These are phyloP conservation scores for Kodamaea leandrae DNA, from an alignment of 805 yeast species.

Conservation along the genomic window DNA sequence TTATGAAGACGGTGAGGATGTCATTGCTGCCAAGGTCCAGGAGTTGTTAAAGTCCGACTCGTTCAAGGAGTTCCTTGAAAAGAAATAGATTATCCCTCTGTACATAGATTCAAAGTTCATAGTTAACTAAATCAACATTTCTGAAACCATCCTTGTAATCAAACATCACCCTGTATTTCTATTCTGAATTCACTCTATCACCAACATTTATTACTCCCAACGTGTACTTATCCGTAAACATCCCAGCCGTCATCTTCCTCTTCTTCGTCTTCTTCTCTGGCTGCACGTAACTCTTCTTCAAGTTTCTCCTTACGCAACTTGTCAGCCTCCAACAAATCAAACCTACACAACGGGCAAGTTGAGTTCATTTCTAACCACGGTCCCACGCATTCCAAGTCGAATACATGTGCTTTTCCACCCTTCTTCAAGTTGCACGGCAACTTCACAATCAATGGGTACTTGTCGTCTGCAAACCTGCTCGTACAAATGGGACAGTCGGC, in stretches of 20 bases:
- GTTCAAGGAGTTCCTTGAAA: constrained; percentile 40
- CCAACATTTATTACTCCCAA: no score
- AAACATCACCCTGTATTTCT: neutral
- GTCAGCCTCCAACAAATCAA: constrained; percentile 51
- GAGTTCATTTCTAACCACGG: constrained; percentile 79
- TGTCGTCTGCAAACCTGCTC: constrained; percentile 63
- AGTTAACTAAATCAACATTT: no score
- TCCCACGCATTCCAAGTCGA: constrained; percentile 85
- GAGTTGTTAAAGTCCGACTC: constrained; percentile 69
- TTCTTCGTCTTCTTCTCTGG: constrained; percentile 49
- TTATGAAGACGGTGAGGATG: constrained; percentile 35
- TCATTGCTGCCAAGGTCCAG: constrained; percentile 63
- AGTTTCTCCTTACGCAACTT: constrained; percentile 28
- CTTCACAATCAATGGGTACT: constrained; percentile 74
- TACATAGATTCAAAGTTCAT: constrained; percentile 5
- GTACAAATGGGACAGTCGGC: constrained; percentile 88
- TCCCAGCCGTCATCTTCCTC: constrained; percentile 72
- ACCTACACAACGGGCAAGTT: constrained; percentile 86
- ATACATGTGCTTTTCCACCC: constrained; percentile 52
- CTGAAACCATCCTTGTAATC: no score
- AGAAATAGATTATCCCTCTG: constrained; percentile 4
- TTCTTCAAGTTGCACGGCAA: constrained; percentile 57
- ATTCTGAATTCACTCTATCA: neutral
- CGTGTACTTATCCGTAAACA: constrained; percentile 61
- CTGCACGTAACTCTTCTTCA: constrained; percentile 32